Evolutionary conservation across 495 filamentous ascomycete genomes (phyloP), one percentile per base, ranked within the genome.

Genomic region (Podospora conica): DNA sequence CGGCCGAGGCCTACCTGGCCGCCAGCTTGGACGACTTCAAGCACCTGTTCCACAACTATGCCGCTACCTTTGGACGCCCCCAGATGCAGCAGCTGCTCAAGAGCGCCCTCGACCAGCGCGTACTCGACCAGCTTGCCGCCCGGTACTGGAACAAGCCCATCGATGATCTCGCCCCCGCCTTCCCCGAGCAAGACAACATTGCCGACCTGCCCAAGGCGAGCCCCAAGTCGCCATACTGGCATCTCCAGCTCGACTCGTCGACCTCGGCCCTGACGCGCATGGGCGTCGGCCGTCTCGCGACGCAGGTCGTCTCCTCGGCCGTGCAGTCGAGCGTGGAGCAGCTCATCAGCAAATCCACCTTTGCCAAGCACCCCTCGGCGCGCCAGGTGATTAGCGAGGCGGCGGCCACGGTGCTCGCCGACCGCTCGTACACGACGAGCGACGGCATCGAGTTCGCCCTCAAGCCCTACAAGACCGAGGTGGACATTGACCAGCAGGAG

Each of bases 371-470:
- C 70, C 95, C 95, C 0, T 96, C 92, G 61, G 96, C 94, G 15
- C 87, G 91, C 58, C 89, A 93, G 76, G 92, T 92, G 53, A 97
- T 98, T 70, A 91, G 85, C 27, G 91, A 96, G 68, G 94, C 95
- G 3, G 91, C 90, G 21, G 88, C 89, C 1, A 87, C 86, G 40
- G 97, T 98, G 56, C 78, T 99, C 18, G 95, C 93, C 66, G 95
- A 99, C 66, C 87, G 93, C 2, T 96, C 96, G 69, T 97, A 96
- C 79, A 92, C 91, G 73, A 98, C 96, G 3, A 92, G 90, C 68
- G 95, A 99, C 73, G 94, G 97, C 75, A 92, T 99, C n/a, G 95
- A 99, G 76, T 97, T 97, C 72, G 98, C 95, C 73, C 94, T 99
- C 81, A 99, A 99, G 75, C 95, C 95, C 2, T 99, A 93, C 81